These are phyloP conservation scores for Pythium aristosporum DNA, from an alignment of 352 stramenopile species.

Conservation along the genomic window DNA sequence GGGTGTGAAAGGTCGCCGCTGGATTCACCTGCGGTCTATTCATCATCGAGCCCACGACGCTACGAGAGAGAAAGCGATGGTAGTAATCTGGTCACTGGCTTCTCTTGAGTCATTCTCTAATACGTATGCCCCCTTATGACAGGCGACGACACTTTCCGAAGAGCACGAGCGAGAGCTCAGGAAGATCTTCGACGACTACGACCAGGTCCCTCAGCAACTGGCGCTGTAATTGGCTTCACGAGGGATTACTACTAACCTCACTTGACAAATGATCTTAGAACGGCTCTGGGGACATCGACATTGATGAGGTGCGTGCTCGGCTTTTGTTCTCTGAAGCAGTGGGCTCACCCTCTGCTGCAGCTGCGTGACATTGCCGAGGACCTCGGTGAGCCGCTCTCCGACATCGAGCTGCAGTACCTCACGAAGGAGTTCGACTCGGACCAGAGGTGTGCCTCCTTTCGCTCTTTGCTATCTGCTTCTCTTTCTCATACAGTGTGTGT, in stretches of 20 bases:
- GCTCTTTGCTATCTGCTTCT: background rate
- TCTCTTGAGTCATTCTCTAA: background rate
- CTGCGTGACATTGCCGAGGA: slow-evolving; percentile 75
- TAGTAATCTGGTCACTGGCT: background rate
- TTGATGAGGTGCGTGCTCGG: slow-evolving; percentile 45
- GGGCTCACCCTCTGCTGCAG: slow-evolving; percentile 16
- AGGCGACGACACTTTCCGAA: slow-evolving; percentile 56
- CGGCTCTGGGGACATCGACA: slow-evolving; percentile 65
- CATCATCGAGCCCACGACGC: background rate
- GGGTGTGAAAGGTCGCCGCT: slow-evolving; percentile 1
- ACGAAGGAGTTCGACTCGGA: slow-evolving; percentile 72
- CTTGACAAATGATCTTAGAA: slow-evolving; percentile 35
- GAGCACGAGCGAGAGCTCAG: slow-evolving; percentile 67
- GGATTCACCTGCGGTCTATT: background rate
- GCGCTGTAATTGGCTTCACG: background rate
- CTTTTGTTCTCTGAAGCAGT: background rate
- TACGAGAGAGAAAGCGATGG: background rate
- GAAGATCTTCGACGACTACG: slow-evolving; percentile 81
- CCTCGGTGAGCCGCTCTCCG: slow-evolving; percentile 69
- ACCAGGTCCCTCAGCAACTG: slow-evolving; percentile 37
- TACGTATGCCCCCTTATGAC: background rate
- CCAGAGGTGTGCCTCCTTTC: slow-evolving; percentile 38
- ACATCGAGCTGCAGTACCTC: slow-evolving; percentile 69
- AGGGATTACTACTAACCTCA: background rate
- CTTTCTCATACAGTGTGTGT: background rate